Percentiles rank a stretch among this genome's conserved stretches.
Conservation (phyloP, 768 basidiomycete species). For the Pholiota conissans region DNA sequence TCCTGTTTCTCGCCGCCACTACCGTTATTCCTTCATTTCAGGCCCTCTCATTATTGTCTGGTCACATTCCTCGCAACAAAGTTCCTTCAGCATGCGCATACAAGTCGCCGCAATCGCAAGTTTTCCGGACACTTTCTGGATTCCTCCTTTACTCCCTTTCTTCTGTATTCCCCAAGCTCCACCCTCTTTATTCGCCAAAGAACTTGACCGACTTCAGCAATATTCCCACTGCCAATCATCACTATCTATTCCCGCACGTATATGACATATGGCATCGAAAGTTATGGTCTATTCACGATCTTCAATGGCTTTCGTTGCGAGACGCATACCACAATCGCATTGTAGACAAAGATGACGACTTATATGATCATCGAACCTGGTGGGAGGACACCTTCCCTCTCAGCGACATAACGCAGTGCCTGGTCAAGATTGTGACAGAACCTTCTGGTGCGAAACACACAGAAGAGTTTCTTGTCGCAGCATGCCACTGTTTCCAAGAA, state of each 20-base stretch:
- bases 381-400: slow-evolving; percentile 5
- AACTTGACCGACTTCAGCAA: not conserved
- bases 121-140: not conserved
- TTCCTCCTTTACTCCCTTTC: not conserved
- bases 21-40: slow-evolving; percentile 13
- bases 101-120: slow-evolving; percentile 16
- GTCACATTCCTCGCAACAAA: not conserved
- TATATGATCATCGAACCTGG: not conserved
- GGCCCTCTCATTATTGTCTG: not conserved
- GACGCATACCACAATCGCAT: not conserved
- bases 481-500: slow-evolving; percentile 18
- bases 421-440: slow-evolving; percentile 2
- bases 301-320: slow-evolving; percentile 1
- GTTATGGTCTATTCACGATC: not conserved
- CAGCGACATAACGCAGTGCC: slow-evolving; percentile 10
- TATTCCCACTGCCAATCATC: not conserved
- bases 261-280: not conserved
- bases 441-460: slow-evolving; percentile 5
- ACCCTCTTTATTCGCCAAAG: not conserved
- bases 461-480: slow-evolving; percentile 9
- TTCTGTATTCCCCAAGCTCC: not conserved
- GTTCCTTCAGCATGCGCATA: slow-evolving; percentile 13
- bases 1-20: slow-evolving; percentile 14
- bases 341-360: not conserved
- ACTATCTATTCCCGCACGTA: not conserved